Conservation (phyloP, 2,329 filamentous ascomycete species). For the Arthroderma uncinatum region DNA sequence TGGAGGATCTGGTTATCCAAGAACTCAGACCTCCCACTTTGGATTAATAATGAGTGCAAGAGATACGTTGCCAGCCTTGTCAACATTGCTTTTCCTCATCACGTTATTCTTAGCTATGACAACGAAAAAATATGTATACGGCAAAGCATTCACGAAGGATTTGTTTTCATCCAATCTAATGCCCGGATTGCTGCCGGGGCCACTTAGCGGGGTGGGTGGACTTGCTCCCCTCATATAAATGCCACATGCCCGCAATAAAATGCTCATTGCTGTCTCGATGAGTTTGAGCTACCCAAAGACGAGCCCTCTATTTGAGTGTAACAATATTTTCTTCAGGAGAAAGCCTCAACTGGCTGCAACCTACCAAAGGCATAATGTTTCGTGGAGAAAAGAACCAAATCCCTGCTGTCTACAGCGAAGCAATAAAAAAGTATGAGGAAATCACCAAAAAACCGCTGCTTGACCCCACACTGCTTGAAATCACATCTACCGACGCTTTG, state of each 20-base stretch:
- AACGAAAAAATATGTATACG: neutral
- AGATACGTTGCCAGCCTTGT: no score
- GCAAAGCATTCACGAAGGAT: neutral
- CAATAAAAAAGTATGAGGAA: conserved; percentile 11
- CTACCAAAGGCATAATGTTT: neutral
- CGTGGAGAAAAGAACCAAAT: conserved; percentile 6
- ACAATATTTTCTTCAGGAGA: neutral
- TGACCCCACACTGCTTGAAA: conserved; percentile 11
- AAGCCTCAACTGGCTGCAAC: neutral
- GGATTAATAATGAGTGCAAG: no score
- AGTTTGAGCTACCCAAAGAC: neutral
- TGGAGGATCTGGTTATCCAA: no score
- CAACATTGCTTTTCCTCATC: no score
- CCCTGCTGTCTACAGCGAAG: conserved; percentile 9
- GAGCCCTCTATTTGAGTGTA: neutral
- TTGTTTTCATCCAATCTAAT: neutral
- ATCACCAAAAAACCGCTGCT: conserved; percentile 12
- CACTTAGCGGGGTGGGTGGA: neutral
- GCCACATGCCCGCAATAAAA: neutral
- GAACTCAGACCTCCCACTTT: no score
- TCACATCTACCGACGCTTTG: conserved; percentile 27
- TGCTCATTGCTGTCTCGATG: neutral
- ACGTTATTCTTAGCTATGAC: neutral
- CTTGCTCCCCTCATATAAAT: neutral
- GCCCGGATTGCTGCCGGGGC: neutral